phyloP scores from a whole-genome alignment of 768 basidiomycete genomes.

The Boletus bicolor region DNA sequence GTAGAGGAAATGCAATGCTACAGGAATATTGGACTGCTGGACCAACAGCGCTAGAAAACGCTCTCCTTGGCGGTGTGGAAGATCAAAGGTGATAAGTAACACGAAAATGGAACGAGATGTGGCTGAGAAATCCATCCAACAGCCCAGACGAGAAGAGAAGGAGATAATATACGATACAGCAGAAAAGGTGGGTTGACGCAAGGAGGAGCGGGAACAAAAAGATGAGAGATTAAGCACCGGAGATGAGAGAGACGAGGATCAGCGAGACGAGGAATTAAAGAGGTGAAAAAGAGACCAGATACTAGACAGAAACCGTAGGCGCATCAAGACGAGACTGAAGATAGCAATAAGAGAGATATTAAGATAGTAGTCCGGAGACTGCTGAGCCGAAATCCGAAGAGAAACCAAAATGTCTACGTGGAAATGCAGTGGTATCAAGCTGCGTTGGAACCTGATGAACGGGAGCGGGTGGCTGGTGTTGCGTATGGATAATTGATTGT shows the following conservation, averaged over 20 bases:
- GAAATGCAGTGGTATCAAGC: conserved; percentile 27
- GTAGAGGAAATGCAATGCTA: conserved; percentile 34
- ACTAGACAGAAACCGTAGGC: conserved; percentile 19
- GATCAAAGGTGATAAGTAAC: conserved; percentile 36
- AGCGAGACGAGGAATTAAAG: conserved; percentile 10
- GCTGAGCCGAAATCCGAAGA: conserved; percentile 26
- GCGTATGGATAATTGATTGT: conserved; percentile 27
- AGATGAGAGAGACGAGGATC: conserved; percentile 15
- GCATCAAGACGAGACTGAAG: conserved; percentile 26
- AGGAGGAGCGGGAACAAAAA: conserved; percentile 29
- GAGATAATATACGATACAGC: conserved; percentile 31
- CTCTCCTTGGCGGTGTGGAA: conserved; percentile 35
- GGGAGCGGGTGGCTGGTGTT: conserved; percentile 24
- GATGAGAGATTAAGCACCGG: conserved; percentile 10
- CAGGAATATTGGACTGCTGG: conserved; percentile 29
- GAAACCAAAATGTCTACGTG: conserved; percentile 23
- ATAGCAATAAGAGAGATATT: conserved; percentile 37
- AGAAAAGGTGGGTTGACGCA: conserved; percentile 29
- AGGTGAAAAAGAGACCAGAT: conserved; percentile 4
- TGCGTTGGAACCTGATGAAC: conserved; percentile 35
- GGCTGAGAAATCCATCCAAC: conserved; percentile 33
- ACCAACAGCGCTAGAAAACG: conserved; percentile 29
- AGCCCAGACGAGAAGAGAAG: conserved; percentile 27
- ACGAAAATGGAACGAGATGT: conserved; percentile 17
- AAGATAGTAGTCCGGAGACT: conserved; percentile 30